Evolutionary conservation across 2,329 filamentous ascomycete genomes (phyloP).

Genomic region (Talaromyces islandicus): DNA sequence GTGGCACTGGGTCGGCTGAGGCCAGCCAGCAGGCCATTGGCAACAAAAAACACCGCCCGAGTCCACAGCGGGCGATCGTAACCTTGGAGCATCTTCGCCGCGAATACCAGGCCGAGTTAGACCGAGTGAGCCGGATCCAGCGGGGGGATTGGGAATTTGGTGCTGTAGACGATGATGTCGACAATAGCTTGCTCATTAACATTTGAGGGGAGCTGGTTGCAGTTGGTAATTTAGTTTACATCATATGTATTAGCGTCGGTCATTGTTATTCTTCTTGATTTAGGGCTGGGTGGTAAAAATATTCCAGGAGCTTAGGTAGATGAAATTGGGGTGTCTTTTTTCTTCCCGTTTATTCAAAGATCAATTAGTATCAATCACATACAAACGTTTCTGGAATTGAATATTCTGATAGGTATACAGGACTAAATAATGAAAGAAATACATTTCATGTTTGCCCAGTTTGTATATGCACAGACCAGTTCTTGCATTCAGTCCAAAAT

Average conservation of each 20-base stretch:
- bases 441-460: too few species aligned
- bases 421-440: too few species aligned
- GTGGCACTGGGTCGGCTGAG: slow-evolving; percentile 7
- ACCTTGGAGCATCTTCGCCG: slow-evolving; percentile 80
- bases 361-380: neutral
- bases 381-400: neutral
- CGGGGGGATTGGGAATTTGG: slow-evolving; percentile 81
- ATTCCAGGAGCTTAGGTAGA: slow-evolving; percentile 1
- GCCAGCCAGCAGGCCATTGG: neutral
- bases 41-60: slow-evolving; percentile 20
- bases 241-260: neutral
- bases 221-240: neutral
- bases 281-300: neutral
- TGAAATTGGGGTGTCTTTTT: neutral
- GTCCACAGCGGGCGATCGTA: slow-evolving; percentile 65
- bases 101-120: slow-evolving; percentile 85
- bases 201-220: neutral
- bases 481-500: too few species aligned
- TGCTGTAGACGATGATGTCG: slow-evolving; percentile 20
- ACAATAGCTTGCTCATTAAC: slow-evolving; percentile 5
- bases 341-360: neutral
- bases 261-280: neutral
- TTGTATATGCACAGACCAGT: too few species aligned
- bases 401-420: too few species aligned
- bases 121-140: slow-evolving; percentile 80